A percentile compares a stretch with the other conserved stretches of the same genome.
These are phyloP conservation scores for Diaporthe aspalathi DNA, from an alignment of 2,329 filamentous ascomycete genomes.

Conservation along the genomic window DNA sequence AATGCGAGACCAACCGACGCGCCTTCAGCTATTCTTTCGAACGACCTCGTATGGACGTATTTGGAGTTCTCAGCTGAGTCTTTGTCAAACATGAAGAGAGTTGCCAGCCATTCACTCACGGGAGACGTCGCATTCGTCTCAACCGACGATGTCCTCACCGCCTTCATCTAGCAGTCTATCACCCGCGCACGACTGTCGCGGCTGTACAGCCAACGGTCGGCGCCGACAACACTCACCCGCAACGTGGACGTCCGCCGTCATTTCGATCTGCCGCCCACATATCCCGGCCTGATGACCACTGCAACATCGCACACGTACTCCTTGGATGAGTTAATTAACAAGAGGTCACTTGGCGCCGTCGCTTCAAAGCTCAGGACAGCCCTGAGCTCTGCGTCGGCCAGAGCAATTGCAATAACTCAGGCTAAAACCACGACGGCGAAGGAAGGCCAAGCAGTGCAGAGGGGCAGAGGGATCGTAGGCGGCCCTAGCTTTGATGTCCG, in stretches of 20 bases:
- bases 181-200: constrained; percentile 54
- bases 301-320: constrained; percentile 55
- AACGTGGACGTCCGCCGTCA: constrained; percentile 60
- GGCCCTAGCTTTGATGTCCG: constrained; percentile 57
- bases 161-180: constrained; percentile 62
- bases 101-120: constrained; percentile 46
- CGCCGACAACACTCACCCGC: constrained; percentile 54
- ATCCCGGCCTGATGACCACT: constrained; percentile 61
- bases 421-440: constrained; percentile 52
- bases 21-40: not conserved
- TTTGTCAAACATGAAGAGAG: constrained; percentile 54
- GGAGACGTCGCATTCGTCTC: constrained; percentile 53
- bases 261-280: constrained; percentile 55
- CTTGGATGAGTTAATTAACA: constrained; percentile 46
- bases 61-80: constrained; percentile 55
- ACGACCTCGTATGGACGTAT: constrained; percentile 52
- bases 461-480: constrained; percentile 48
- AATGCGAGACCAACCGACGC: constrained; percentile 41
- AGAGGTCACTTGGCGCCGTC: constrained; percentile 46
- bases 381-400: not conserved
- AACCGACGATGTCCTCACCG: constrained; percentile 64
- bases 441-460: constrained; percentile 49
- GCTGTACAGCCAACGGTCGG: constrained; percentile 39
- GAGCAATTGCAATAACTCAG: constrained; percentile 50
- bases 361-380: constrained; percentile 29